Evolutionary conservation across 257 asterid species (phyloP), one percentile per base, ranked within the genome.

Genomic region (Cynanchum wilfordii): DNA sequence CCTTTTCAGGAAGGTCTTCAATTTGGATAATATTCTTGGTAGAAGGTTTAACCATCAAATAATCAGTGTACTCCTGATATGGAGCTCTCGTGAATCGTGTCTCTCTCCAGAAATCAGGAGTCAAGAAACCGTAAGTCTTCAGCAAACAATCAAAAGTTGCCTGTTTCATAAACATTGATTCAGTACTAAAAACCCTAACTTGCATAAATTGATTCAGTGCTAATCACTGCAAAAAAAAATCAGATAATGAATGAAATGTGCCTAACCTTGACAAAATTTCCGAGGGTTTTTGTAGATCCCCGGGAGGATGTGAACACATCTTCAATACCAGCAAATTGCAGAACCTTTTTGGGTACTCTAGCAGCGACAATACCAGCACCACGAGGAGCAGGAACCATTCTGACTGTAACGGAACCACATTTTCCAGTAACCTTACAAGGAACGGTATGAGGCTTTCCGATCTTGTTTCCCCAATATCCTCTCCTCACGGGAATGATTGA

Each of bases 321-420:
- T 11, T 89, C 95, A 75, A 91, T 91, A 38, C 97, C 97, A 47
- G 97, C 97, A 45, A 91, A 91, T 84, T 91, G 97, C 10, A 91
- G 87, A 47, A 91, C 97, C 85, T 89, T 89, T 82, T 91, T 91
- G 0, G 96, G 96, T 56, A 91, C 97, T 51, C 97, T 86, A 5
- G 97, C 97, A 2, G 97, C 97, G 13, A 91, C 97, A 58, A 91
- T 91, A 0, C 97, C 96, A 2, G 97, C 88, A 1, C 97, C 97
- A 17, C 91, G 85, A 0, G 97, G 97, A 5, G 97, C 97, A 29
- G 97, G 97, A 16, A 91, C 97, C 97, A 91, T 89, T 55, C 97
- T 69, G 71, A 91, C 97, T 1, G 96, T 89, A 36, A 91, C 97
- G 3, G 96, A 89, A 0, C 97, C 97, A 78, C 97, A 92, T 55